phyloP scores from a whole-genome alignment of 192 early-diverging fungal species.

The Thamnidium elegans region DNA sequence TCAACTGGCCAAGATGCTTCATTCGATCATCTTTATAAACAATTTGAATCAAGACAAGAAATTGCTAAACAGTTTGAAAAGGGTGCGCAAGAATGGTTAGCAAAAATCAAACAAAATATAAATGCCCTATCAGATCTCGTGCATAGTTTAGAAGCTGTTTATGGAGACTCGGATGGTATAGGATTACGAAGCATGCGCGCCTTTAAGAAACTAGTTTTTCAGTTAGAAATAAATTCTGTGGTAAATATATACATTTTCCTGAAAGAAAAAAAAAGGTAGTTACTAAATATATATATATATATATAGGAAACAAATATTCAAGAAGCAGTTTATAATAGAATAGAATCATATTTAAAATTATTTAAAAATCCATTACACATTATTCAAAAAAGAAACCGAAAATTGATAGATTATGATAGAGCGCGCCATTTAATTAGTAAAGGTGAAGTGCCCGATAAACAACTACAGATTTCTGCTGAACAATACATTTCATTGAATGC shows the following conservation, averaged over 20 bases:
- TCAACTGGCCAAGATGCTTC: conserved; percentile 50
- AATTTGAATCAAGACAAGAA: conserved; percentile 54
- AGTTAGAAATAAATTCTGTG: neutral
- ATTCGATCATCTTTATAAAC: conserved; percentile 57
- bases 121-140: conserved; percentile 54
- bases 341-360: conserved; percentile 46
- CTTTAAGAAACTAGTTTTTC: conserved; percentile 41
- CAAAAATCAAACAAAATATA: conserved; percentile 51
- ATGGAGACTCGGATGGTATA: conserved; percentile 38
- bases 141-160: conserved; percentile 55
- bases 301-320: conserved; percentile 21
- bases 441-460: conserved; percentile 65
- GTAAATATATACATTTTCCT: neutral
- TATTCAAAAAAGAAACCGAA: conserved; percentile 71
- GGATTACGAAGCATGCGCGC: conserved; percentile 29
- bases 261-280: neutral
- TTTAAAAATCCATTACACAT: conserved; percentile 66
- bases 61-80: conserved; percentile 47
- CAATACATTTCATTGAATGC: conserved; percentile 65
- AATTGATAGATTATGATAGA: conserved; percentile 70
- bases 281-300: neutral
- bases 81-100: conserved; percentile 46
- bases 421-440: conserved; percentile 55
- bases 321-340: conserved; percentile 39
- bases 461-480: conserved; percentile 60